A percentile compares a stretch with the other conserved stretches of the same genome.
Evolutionary conservation across 352 stramenopile species (phyloP).

Genomic region (Plasmopara halstedii): DNA sequence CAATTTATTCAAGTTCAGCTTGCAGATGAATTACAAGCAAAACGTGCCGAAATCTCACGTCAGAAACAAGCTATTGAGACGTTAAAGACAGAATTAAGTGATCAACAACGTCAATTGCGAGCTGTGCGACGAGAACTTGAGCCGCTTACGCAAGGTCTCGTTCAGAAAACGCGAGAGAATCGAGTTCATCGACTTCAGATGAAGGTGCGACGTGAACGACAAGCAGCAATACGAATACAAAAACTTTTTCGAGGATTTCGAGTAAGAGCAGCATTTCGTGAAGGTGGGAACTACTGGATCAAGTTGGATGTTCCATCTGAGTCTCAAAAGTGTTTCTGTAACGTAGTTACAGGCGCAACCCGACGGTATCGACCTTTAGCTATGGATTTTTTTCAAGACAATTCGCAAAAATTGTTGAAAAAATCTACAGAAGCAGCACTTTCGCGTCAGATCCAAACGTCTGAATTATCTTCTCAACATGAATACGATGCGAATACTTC

Average conservation of each 20-base stretch:
- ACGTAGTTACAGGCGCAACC: slow-evolving; percentile 64
- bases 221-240: slow-evolving; percentile 71
- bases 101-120: slow-evolving; percentile 64
- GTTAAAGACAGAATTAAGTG: slow-evolving; percentile 45
- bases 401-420: slow-evolving; percentile 33
- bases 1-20: slow-evolving; percentile 89
- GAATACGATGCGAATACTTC: slow-evolving; percentile 26
- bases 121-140: slow-evolving; percentile 69
- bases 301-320: slow-evolving; percentile 28
- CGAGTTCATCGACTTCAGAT: slow-evolving; percentile 58
- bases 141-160: slow-evolving; percentile 76
- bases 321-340: slow-evolving; percentile 67
- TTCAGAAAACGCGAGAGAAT: slow-evolving; percentile 67
- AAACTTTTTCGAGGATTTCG: slow-evolving; percentile 71
- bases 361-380: slow-evolving; percentile 54
- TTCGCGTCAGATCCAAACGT: no score
- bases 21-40: slow-evolving; percentile 70
- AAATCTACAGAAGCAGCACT: not conserved
- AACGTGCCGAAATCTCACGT: slow-evolving; percentile 58
- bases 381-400: slow-evolving; percentile 70
- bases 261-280: slow-evolving; percentile 48
- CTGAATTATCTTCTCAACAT: slow-evolving; percentile 58
- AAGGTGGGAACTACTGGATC: slow-evolving; percentile 79
- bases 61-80: slow-evolving; percentile 44
- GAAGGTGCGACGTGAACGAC: slow-evolving; percentile 56